Percentiles rank a stretch among this genome's conserved stretches.
These are phyloP conservation scores for Lunularia cruciata DNA, from an alignment of 225 moss, liverwort and hornwort genomes.

Conservation along the genomic window DNA sequence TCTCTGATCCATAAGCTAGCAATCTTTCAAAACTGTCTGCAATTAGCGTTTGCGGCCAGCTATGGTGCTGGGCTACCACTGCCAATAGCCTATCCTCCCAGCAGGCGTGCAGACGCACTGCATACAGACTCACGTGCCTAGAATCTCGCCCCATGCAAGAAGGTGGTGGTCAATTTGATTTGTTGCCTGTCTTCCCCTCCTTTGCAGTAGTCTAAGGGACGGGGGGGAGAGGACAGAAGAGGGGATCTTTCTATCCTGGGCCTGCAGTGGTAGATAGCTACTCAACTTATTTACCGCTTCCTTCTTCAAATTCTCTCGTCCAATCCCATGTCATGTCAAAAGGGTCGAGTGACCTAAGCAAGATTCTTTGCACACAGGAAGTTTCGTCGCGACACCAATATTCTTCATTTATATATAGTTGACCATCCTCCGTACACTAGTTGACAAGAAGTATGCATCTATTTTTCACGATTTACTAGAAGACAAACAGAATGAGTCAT, in stretches of 20 bases:
- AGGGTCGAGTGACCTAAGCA: neutral
- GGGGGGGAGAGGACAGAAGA: too few species aligned
- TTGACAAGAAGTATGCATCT: neutral
- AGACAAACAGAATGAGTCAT: neutral
- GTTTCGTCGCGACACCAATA: neutral
- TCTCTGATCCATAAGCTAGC: too few species aligned
- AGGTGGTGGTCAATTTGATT: too few species aligned
- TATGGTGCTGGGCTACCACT: too few species aligned
- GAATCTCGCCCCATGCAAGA: neutral
- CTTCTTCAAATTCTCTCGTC: neutral
- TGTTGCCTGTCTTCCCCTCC: neutral
- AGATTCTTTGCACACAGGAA: neutral
- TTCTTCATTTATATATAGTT: neutral
- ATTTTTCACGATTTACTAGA: neutral
- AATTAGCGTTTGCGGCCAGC: neutral
- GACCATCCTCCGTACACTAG: neutral
- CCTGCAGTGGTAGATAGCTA: neutral
- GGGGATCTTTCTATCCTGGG: neutral
- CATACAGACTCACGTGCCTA: constrained; percentile 2
- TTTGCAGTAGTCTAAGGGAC: neutral
- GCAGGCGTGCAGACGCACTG: neutral
- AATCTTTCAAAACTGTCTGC: neutral
- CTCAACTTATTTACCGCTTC: too few species aligned
- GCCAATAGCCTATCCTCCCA: neutral
- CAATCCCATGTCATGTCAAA: neutral